Evolutionary conservation across 768 basidiomycete genomes (phyloP), one percentile per base, ranked within the genome.

Genomic region (Pisolithus orientalis): DNA sequence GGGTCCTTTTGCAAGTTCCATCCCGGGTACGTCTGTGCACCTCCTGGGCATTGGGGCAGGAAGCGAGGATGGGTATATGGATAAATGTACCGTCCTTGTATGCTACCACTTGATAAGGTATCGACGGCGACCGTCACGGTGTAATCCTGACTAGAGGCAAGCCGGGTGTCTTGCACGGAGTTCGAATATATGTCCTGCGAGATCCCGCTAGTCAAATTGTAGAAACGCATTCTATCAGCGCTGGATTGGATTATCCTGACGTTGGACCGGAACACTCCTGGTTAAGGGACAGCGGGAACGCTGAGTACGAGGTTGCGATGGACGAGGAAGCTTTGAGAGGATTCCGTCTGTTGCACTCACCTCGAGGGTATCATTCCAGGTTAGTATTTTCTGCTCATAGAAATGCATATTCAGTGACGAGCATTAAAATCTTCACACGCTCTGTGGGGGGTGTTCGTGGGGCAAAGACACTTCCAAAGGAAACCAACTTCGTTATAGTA

Each of bases 1-100:
- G 96, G 94, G 27, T 86, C 94, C 9, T 99, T 99, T 80, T 91
- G 90, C 69, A 90, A 97, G 61, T 99, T 99, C 71, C 71, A 94
- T 98, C 66, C 74, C 76, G 8, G 92, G 98, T 65, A 85, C 90
- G 69, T 75, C 67, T 42, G 21, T 42, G 21, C 79, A 87, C 38
- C 73, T 99, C 31, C 72, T 98, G 32, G 96, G 96, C 55, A 94
- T 99, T 8, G 96, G 98, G 66, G 96, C 96, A 39, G 96, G 93
- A 53, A 96, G 96, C 49, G 93, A 98, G 77, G 96, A 94, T 86
- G 49, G 56, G 71, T 59, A 27, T 46, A 39, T 16, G 4, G 44
- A 29, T 40, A 4, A 39, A 25, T 13, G n/a, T 53, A 7, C 54
- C 40, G 27, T 37, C 42, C 37, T 32, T 42, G 34, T 37, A 39